phyloP scores from a whole-genome alignment of 2,329 filamentous ascomycete species.

The Exserohilum turcica region DNA sequence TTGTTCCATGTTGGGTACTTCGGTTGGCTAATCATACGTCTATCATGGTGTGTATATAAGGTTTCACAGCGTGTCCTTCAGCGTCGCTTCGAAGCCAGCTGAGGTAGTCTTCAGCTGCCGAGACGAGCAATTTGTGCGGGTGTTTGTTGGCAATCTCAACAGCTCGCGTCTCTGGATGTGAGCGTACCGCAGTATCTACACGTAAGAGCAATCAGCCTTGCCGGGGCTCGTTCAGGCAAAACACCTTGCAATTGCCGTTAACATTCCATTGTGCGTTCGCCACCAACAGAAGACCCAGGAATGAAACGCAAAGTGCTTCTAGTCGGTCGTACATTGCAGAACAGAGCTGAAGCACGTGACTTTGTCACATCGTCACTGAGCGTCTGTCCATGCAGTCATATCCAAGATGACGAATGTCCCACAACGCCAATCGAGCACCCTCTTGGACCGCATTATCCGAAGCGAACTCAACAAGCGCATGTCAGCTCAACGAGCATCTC shows the following conservation, averaged over 20 bases:
- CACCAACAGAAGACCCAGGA: neutral
- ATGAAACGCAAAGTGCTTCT: neutral
- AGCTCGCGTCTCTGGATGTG: neutral
- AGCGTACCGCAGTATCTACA: neutral
- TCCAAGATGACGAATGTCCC: slow-evolving; percentile 6
- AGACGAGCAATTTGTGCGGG: neutral
- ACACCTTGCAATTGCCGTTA: neutral
- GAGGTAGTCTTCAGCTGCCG: neutral
- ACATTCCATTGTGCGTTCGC: neutral
- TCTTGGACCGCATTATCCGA: slow-evolving; percentile 21
- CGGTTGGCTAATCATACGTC: too few species aligned
- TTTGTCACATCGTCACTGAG: neutral
- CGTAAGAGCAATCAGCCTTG: neutral
- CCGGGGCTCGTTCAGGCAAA: neutral
- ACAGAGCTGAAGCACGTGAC: slow-evolving; percentile 3
- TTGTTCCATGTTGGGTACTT: too few species aligned
- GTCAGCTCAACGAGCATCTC: neutral
- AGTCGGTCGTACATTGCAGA: neutral
- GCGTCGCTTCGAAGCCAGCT: neutral
- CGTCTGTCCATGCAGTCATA: slow-evolving; percentile 6
- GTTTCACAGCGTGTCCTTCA: neutral
- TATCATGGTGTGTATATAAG: neutral
- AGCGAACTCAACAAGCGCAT: slow-evolving; percentile 15
- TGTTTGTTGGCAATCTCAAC: neutral
- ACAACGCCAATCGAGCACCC: slow-evolving; percentile 10